Conservation (phyloP, 331 rosid species). For the Saraca asoca region DNA sequence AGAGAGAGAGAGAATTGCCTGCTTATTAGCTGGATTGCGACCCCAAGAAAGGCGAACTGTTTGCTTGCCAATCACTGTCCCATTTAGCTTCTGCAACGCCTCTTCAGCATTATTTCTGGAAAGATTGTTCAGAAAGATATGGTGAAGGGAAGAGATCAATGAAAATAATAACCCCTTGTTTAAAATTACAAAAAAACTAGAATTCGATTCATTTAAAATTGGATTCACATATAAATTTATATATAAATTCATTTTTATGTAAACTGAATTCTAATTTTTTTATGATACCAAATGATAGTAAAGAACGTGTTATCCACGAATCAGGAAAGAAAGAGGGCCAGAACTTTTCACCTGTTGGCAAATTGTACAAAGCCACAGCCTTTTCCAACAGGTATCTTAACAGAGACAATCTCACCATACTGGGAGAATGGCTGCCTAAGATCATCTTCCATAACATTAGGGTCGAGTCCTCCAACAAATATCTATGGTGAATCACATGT, state of each 20-base stretch:
- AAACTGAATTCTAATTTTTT: too few relatives aligned
- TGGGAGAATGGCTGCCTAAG: conserved; percentile 86
- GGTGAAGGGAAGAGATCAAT: conserved; percentile 12
- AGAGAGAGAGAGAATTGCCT: conserved; percentile 45
- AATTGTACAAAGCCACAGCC: conserved; percentile 98
- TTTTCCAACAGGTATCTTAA: conserved; percentile 90
- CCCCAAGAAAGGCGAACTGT: conserved; percentile 99
- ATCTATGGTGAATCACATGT: conserved; percentile 52
- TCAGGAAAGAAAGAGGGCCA: conserved; percentile 1
- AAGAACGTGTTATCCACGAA: conserved; percentile 1
- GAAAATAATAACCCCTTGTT: conserved; percentile 5
- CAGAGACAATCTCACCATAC: conserved; percentile 86
- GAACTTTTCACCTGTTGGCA: conserved; percentile 63
- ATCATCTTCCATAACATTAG: conserved; percentile 82
- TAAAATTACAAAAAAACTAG: too few relatives aligned
- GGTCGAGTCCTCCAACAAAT: conserved; percentile 98
- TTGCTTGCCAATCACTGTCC: conserved; percentile 77
- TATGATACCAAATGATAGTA: too few relatives aligned
- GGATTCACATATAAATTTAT: too few relatives aligned
- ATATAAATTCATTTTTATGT: too few relatives aligned
- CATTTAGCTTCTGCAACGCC: conserved; percentile 84
- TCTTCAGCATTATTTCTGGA: conserved; percentile 88
- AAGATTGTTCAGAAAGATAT: conserved; percentile 34
- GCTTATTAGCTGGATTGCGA: conserved; percentile 96
- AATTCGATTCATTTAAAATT: too few relatives aligned